Evolutionary conservation across 495 filamentous ascomycete genomes (phyloP).

Genomic region (Tuber brumale): DNA sequence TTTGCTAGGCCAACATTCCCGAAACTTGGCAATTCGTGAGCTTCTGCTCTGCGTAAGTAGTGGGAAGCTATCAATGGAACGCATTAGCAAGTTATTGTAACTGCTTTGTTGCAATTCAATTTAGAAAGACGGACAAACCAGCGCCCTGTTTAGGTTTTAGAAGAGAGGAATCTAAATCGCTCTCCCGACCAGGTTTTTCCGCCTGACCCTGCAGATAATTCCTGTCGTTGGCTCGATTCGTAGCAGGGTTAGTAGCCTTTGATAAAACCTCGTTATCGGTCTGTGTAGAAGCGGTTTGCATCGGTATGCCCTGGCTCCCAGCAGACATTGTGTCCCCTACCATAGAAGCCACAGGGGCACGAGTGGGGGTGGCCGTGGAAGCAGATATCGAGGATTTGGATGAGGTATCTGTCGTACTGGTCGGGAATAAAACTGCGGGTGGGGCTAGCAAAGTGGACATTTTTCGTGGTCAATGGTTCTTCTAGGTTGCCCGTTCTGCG

Average conservation of each 20-base stretch:
- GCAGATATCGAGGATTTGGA: background rate
- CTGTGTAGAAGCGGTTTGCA: conserved; percentile 30
- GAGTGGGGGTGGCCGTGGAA: background rate
- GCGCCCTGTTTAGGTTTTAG: conserved; percentile 19
- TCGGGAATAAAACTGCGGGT: background rate
- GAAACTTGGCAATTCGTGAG: conserved; percentile 26
- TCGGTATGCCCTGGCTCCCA: conserved; percentile 10
- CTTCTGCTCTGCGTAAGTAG: conserved; percentile 30
- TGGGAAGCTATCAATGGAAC: conserved; percentile 15
- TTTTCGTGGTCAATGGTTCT: background rate
- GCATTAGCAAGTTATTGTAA: conserved; percentile 15
- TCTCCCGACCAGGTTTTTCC: background rate
- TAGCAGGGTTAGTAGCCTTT: conserved; percentile 6
- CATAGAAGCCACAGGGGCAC: background rate
- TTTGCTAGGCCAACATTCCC: conserved; percentile 24
- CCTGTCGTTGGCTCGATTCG: conserved; percentile 1
- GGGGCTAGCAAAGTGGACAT: background rate
- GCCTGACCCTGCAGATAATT: background rate
- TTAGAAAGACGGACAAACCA: conserved; percentile 19
- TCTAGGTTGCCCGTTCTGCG: background rate
- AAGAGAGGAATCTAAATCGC: background rate
- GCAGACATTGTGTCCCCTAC: background rate
- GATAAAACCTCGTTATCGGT: conserved; percentile 13
- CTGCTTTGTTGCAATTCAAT: background rate
- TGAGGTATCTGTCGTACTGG: background rate